Percentiles rank a stretch among this genome's conserved stretches.
phyloP scores from a whole-genome alignment of 768 basidiomycete genomes.

The Boletus subcaerulescens region DNA sequence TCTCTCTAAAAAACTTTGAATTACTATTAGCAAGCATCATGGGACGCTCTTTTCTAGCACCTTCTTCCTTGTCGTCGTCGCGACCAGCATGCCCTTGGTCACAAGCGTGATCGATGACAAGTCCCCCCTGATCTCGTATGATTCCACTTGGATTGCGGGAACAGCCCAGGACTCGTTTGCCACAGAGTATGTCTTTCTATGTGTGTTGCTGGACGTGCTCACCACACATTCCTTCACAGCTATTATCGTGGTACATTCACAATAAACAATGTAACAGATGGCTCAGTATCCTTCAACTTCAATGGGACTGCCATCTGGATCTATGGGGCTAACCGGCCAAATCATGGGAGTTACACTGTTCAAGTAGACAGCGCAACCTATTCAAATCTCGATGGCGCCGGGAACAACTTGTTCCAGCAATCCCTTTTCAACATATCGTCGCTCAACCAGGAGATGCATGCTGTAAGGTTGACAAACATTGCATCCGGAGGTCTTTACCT shows the following conservation, averaged over 20 bases:
- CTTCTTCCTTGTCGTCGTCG: neutral
- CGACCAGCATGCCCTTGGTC: conserved; percentile 22
- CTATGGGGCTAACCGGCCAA: conserved; percentile 47
- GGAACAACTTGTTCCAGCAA: conserved; percentile 36
- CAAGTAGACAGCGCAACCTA: conserved; percentile 37
- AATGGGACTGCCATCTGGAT: conserved; percentile 49
- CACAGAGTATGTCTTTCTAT: conserved; percentile 10
- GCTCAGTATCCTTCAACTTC: conserved; percentile 41
- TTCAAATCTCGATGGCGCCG: conserved; percentile 28
- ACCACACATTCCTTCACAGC: conserved; percentile 18
- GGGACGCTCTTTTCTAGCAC: too few species aligned
- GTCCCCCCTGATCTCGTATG: conserved; percentile 31
- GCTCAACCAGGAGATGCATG: conserved; percentile 36
- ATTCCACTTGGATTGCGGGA: conserved; percentile 22
- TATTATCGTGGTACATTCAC: conserved; percentile 41
- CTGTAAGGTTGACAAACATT: conserved; percentile 32
- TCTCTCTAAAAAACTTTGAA: too few species aligned
- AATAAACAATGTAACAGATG: conserved; percentile 33
- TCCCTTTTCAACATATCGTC: conserved; percentile 37
- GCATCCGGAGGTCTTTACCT: conserved; percentile 34
- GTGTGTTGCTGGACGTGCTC: neutral
- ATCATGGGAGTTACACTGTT: conserved; percentile 46
- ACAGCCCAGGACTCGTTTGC: conserved; percentile 9
- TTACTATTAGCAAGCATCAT: too few species aligned
- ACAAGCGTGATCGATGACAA: conserved; percentile 31